phyloP scores from a whole-genome alignment of 2,329 filamentous ascomycete species.

The Bisporella sp. region DNA sequence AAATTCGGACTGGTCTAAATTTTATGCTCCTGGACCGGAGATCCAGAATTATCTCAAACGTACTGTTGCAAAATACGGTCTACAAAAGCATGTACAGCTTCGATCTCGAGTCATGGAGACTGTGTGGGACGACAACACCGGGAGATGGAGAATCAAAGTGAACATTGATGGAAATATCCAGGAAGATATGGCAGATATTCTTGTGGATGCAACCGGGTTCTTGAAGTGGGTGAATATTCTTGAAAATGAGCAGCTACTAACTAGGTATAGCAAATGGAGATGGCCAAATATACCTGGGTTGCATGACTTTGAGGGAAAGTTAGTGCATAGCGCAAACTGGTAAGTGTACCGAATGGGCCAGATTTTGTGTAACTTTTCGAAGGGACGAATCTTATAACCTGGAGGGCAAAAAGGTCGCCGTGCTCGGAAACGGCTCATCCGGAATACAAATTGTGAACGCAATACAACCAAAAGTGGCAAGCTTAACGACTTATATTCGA shows the following conservation, averaged over 20 bases:
- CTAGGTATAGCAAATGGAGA: slow-evolving; percentile 43
- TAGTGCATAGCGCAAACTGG: slow-evolving; percentile 40
- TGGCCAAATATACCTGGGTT: slow-evolving; percentile 53
- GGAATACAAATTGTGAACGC: slow-evolving; percentile 43
- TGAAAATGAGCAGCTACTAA: neutral
- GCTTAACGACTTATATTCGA: slow-evolving; percentile 34
- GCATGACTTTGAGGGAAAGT: slow-evolving; percentile 38
- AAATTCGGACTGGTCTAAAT: slow-evolving; percentile 60
- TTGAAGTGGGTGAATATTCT: slow-evolving; percentile 36
- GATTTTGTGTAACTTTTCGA: slow-evolving; percentile 36
- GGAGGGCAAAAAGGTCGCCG: slow-evolving; percentile 37
- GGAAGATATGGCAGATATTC: slow-evolving; percentile 46
- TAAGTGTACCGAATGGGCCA: neutral
- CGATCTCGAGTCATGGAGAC: slow-evolving; percentile 47
- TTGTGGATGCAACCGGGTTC: slow-evolving; percentile 56
- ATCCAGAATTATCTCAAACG: slow-evolving; percentile 60
- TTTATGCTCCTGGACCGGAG: slow-evolving; percentile 58
- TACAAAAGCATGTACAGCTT: slow-evolving; percentile 50
- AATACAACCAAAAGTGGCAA: slow-evolving; percentile 23
- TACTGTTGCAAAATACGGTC: slow-evolving; percentile 54
- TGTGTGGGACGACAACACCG: slow-evolving; percentile 44
- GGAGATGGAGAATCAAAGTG: slow-evolving; percentile 42
- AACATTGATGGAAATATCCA: slow-evolving; percentile 31
- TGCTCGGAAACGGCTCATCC: slow-evolving; percentile 45
- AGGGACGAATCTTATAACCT: slow-evolving; percentile 47